Base-by-base conservation (phyloP, 1,284 basidiomycete genomes). In the Ganoderma resinaceum region DNA sequence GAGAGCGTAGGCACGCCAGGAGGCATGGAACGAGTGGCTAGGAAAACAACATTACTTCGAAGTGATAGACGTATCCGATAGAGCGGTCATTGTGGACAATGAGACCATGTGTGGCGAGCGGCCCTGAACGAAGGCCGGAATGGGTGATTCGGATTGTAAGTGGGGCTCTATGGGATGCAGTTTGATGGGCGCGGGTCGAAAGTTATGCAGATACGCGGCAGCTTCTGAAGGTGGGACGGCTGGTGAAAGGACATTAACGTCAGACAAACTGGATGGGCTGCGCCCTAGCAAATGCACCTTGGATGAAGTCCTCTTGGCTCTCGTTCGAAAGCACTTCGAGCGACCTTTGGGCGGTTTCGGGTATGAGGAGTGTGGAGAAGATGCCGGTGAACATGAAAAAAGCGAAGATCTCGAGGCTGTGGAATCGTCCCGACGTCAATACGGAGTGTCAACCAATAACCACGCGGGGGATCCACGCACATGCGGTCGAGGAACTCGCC, bases 311-410 rank as follows among this genome's bases (percentile, higher is more conserved):
- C 0, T 89, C 85, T 76, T 93, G 91, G 57, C 85, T 81, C 78
- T 94, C 92, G 74, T 89, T 87, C 3, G 91, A 92, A 14, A 91
- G 81, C 16, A 91, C 90, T 80, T 95, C 93, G 61, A 95, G 85
- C 18, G 87, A 82, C 76, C 80, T 83, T 58, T 83, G 83, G 80
- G 89, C 95, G 46, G 94, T 95, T 83, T 95, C 94, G 46, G 91
- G 90, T 23, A 94, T 79, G 52, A 95, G 85, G 61, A 94, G 81
- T 1, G 92, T 94, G 7, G 93, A 91, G 81, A 89, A 85, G 73
- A 94, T 85, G 72, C 93, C 93, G 0, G 91, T 92, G 70, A 94
- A 82, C 91, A 94, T 94, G 87, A 94, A 94, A 68, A 92, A 80
- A 2, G 91, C 90, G 70, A 92, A 91, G 71, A 93, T 87, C 79